phyloP scores from a whole-genome alignment of 257 asterid genomes.

The Parsonsia alboflavescens region DNA sequence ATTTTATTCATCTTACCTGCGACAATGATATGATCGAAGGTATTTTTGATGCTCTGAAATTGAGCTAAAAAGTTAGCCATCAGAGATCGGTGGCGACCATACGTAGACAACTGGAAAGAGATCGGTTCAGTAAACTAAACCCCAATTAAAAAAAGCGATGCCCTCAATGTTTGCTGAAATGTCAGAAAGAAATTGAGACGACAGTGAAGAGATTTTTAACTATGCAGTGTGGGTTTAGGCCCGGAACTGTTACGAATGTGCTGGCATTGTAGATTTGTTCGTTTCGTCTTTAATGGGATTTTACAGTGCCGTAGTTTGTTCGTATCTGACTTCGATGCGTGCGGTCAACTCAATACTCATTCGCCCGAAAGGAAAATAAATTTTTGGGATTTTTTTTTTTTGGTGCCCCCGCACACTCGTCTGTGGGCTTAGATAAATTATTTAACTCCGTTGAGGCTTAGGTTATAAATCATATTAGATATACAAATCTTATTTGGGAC shows the following conservation, averaged over 20 bases:
- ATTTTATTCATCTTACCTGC: slow-evolving; percentile 49
- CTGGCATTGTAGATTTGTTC: slow-evolving; percentile 9
- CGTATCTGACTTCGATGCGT: not conserved
- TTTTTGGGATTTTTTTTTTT: no score
- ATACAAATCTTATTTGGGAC: no score
- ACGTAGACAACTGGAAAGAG: not conserved
- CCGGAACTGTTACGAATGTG: not conserved
- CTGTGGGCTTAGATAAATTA: no score
- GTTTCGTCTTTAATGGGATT: not conserved
- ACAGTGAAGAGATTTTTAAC: not conserved
- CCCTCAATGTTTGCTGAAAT: not conserved
- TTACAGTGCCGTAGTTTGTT: not conserved
- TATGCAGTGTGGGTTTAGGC: not conserved
- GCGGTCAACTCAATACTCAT: not conserved
- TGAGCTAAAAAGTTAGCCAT: slow-evolving; percentile 98
- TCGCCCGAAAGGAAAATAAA: no score
- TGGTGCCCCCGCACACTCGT: no score
- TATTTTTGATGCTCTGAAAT: slow-evolving; percentile 79
- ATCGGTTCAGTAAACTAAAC: not conserved
- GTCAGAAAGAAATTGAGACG: not conserved
- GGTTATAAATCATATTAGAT: no score
- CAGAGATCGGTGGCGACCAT: slow-evolving; percentile 17
- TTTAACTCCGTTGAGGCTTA: no score
- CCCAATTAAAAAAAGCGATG: not conserved
- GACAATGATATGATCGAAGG: slow-evolving; percentile 73